A percentile compares a stretch with the other conserved stretches of the same genome.
These are phyloP conservation scores for Yarrowia keelungensis DNA, from an alignment of 805 yeast species.

Conservation along the genomic window DNA sequence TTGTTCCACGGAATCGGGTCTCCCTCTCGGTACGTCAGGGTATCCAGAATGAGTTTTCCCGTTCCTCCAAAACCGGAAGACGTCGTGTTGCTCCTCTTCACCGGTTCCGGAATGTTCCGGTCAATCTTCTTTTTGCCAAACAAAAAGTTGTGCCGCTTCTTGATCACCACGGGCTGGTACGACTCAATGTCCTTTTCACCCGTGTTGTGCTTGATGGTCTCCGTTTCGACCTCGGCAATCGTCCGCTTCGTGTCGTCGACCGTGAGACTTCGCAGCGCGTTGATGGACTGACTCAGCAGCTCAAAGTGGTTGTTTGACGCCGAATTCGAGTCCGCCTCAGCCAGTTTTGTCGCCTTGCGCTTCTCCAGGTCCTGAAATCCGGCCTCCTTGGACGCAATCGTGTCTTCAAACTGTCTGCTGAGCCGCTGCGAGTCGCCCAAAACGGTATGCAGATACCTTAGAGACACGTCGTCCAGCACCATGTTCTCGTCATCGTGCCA, in stretches of 20 bases:
- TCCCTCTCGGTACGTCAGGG: conserved; percentile 11
- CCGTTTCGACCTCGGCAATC: conserved; percentile 83
- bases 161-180: conserved; percentile 47
- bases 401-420: conserved; percentile 40
- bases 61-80: not conserved
- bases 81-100: conserved; percentile 1
- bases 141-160: conserved; percentile 65
- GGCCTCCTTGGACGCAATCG: conserved; percentile 41
- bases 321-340: conserved; percentile 42
- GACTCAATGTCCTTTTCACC: conserved; percentile 61
- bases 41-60: conserved; percentile 39
- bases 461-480: conserved; percentile 56
- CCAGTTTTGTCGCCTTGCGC: conserved; percentile 47
- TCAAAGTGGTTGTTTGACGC: conserved; percentile 49
- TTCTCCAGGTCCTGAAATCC: conserved; percentile 35
- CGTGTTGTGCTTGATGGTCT: conserved; percentile 84
- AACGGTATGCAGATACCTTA: conserved; percentile 50
- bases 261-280: conserved; percentile 66
- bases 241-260: conserved; percentile 77
- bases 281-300: conserved; percentile 53
- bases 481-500: conserved; percentile 96
- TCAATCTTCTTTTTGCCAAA: conserved; percentile 50
- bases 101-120: conserved; percentile 22
- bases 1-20: conserved; percentile 21
- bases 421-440: conserved; percentile 49